Percentiles rank a stretch among this genome's conserved stretches.
Evolutionary conservation across 225 moss, liverwort and hornwort genomes (phyloP).

Genomic region (Asterella californica): DNA sequence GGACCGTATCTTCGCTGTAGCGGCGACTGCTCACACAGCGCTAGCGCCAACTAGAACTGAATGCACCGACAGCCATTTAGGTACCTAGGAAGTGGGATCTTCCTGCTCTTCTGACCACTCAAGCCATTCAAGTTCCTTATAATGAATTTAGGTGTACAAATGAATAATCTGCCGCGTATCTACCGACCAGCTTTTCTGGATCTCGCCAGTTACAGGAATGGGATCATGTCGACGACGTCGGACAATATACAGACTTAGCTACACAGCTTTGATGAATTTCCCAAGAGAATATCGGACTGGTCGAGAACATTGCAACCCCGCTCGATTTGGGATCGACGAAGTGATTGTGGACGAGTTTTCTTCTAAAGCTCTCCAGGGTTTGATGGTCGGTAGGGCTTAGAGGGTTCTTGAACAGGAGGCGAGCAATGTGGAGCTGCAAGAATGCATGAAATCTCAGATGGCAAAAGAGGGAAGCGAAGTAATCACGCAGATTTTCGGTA

Average conservation of each 20-base stretch:
- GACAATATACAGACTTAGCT: neutral
- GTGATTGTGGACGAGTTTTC: neutral
- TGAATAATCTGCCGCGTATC: too few relatives aligned
- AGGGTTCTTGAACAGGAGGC: neutral
- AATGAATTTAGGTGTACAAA: too few relatives aligned
- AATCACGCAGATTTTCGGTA: constrained; percentile 7
- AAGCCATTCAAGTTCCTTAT: too few relatives aligned
- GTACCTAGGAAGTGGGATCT: too few relatives aligned
- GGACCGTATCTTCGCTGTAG: too few relatives aligned
- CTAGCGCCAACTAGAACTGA: too few relatives aligned
- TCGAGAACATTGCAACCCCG: neutral
- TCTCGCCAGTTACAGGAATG: neutral
- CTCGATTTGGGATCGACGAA: neutral
- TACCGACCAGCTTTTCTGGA: neutral
- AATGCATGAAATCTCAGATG: neutral
- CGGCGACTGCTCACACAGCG: too few relatives aligned
- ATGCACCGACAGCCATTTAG: too few relatives aligned
- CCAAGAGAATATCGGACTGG: neutral
- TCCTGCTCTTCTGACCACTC: too few relatives aligned
- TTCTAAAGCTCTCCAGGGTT: neutral
- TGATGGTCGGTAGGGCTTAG: neutral
- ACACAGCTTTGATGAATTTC: neutral
- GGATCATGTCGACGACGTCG: neutral
- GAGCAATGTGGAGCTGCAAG: neutral
- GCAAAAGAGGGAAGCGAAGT: neutral